A percentile compares a stretch with the other conserved stretches of the same genome.
These are phyloP conservation scores for Hymenochaete sp. DNA, from an alignment of 1,284 basidiomycete species.

Conservation along the genomic window DNA sequence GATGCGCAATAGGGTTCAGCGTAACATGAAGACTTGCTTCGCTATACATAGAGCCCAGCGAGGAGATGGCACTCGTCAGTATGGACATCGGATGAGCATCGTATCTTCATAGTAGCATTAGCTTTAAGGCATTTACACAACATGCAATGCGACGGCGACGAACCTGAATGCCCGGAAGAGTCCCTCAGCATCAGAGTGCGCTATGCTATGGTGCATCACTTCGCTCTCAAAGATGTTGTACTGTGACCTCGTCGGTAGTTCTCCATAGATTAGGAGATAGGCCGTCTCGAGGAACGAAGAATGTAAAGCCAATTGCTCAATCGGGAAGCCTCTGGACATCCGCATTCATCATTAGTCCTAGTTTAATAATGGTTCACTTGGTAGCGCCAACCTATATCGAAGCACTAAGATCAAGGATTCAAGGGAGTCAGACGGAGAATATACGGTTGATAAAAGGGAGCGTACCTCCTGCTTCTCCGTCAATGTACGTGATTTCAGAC, in stretches of 20 bases:
- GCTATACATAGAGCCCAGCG: slow-evolving; percentile 76
- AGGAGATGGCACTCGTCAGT: slow-evolving; percentile 75
- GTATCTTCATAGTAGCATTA: slow-evolving; percentile 42
- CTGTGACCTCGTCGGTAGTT: slow-evolving; percentile 62
- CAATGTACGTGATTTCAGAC: slow-evolving; percentile 80
- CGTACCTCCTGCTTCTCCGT: slow-evolving; percentile 72
- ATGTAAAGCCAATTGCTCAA: slow-evolving; percentile 76
- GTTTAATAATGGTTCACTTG: not conserved
- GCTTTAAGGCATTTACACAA: not conserved
- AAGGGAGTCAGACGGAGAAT: not conserved
- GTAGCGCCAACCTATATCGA: slow-evolving; percentile 50
- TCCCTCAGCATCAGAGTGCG: slow-evolving; percentile 71
- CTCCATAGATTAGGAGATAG: slow-evolving; percentile 82
- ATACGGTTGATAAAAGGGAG: slow-evolving; percentile 12
- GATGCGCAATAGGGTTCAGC: slow-evolving; percentile 38
- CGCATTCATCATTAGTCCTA: not conserved
- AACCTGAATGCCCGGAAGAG: slow-evolving; percentile 76
- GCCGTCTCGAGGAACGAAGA: slow-evolving; percentile 75
- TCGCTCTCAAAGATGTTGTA: slow-evolving; percentile 59
- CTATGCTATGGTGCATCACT: slow-evolving; percentile 68
- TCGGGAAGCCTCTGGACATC: slow-evolving; percentile 74
- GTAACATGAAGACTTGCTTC: slow-evolving; percentile 60
- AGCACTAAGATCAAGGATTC: slow-evolving; percentile 41
- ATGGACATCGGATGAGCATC: slow-evolving; percentile 88
- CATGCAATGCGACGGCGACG: slow-evolving; percentile 16